Evolutionary conservation across 257 asterid species (phyloP).

Genomic region (Marsdenia floribunda): DNA sequence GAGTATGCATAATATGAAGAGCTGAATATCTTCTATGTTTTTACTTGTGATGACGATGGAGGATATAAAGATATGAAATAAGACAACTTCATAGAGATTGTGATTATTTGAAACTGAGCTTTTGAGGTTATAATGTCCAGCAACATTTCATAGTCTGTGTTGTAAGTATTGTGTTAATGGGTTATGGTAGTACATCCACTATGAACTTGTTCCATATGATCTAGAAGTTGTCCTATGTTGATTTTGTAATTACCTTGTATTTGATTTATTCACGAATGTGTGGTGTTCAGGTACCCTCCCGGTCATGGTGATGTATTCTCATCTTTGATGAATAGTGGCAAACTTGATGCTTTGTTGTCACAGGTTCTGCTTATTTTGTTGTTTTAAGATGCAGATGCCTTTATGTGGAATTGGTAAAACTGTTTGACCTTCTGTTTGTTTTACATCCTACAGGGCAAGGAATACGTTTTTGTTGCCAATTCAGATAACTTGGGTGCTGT

Average conservation of each 20-base stretch:
- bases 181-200: not conserved
- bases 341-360: conserved; percentile 77
- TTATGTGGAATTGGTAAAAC: not conserved
- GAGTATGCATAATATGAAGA: not conserved
- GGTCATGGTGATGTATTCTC: conserved; percentile 99
- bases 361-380: conserved; percentile 47
- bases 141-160: not conserved
- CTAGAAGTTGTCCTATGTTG: not conserved
- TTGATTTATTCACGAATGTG: conserved; percentile 13
- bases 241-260: not conserved
- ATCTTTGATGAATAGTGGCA: conserved; percentile 88
- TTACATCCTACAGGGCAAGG: conserved; percentile 70
- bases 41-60: not conserved
- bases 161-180: not conserved
- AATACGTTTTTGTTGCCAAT: conserved; percentile 88
- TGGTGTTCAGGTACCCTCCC: conserved; percentile 80
- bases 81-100: too few relatives aligned
- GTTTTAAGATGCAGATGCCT: conserved; percentile 3
- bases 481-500: conserved; percentile 97
- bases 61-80: not conserved
- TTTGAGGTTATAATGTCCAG: not conserved
- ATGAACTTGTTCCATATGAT: not conserved
- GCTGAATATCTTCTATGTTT: not conserved
- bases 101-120: too few relatives aligned
- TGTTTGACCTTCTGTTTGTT: not conserved